Conservation (phyloP, 495 filamentous ascomycete genomes). For the Xylaria intraflava region DNA sequence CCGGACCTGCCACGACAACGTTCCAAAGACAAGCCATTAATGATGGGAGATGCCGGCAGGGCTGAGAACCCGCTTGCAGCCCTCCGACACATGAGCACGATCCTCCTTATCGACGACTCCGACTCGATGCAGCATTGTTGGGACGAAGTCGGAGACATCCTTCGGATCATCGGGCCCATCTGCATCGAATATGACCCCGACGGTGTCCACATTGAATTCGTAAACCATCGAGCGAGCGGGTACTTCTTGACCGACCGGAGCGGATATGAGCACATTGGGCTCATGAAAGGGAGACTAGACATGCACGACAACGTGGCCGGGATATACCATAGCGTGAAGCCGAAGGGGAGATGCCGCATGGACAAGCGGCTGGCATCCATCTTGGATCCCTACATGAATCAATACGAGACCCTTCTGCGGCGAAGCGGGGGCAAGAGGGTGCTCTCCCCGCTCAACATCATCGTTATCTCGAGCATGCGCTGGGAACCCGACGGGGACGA, state of each 20-base stretch:
- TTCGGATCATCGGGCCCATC: conserved; percentile 67
- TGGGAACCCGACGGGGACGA: conserved; percentile 42
- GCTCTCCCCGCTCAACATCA: conserved; percentile 74
- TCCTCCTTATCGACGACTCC: conserved; percentile 83
- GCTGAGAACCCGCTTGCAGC: not conserved
- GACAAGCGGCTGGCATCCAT: conserved; percentile 60
- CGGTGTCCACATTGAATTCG: conserved; percentile 81
- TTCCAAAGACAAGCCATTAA: not conserved
- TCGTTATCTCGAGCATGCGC: conserved; percentile 70
- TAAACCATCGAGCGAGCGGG: conserved; percentile 49
- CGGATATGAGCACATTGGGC: conserved; percentile 47
- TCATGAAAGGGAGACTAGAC: conserved; percentile 54
- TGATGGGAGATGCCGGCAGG: not conserved
- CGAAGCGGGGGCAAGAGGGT: conserved; percentile 29
- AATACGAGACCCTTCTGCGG: conserved; percentile 15
- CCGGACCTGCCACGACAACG: not conserved
- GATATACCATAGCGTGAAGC: conserved; percentile 42
- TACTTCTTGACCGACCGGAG: conserved; percentile 43
- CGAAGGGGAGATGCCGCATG: conserved; percentile 32
- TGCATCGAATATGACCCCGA: conserved; percentile 67
- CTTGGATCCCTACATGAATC: conserved; percentile 51
- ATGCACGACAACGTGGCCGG: conserved; percentile 45
- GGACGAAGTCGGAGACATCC: conserved; percentile 60
- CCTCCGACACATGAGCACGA: conserved; percentile 66
- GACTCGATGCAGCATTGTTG: conserved; percentile 75